Conservation (phyloP, 179 eudicot genomes). For the Spergularia azorica region DNA sequence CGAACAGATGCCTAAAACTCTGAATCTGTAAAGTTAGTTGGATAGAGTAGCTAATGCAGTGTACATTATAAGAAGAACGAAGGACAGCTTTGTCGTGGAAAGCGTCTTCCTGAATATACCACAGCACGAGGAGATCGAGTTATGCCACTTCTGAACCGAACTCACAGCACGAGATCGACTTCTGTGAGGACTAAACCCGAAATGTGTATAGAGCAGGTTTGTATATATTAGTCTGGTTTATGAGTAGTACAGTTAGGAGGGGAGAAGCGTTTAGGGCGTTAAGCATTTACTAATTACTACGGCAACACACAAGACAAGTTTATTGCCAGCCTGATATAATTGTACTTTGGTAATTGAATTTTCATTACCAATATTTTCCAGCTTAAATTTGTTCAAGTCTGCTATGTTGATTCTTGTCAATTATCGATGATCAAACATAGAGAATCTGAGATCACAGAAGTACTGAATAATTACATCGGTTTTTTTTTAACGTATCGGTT, state of each 20-base stretch:
- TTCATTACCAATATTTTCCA: no score
- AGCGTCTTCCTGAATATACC: conserved; percentile 10
- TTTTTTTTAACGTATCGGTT: no score
- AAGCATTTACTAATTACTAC: no score
- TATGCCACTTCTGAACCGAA: background rate
- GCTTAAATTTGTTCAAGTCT: no score
- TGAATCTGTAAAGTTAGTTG: conserved; percentile 51
- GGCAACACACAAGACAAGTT: no score
- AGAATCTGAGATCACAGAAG: no score
- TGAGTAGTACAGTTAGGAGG: conserved; percentile 25
- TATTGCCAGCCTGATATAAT: no score
- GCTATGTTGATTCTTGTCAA: no score
- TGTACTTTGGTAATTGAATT: no score
- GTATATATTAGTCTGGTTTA: conserved; percentile 20
- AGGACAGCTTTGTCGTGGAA: conserved; percentile 12
- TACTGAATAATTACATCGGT: no score
- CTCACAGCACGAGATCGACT: conserved; percentile 9
- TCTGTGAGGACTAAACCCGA: background rate
- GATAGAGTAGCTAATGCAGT: conserved; percentile 29
- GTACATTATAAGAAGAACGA: conserved; percentile 34
- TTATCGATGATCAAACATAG: no score
- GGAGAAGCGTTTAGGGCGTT: conserved; percentile 15
- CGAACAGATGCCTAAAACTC: conserved; percentile 26
- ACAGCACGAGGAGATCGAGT: conserved; percentile 9
- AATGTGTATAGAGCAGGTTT: conserved; percentile 18